These are phyloP conservation scores for Cladorrhinum sp. DNA, from an alignment of 2,329 filamentous ascomycete species.

Conservation along the genomic window DNA sequence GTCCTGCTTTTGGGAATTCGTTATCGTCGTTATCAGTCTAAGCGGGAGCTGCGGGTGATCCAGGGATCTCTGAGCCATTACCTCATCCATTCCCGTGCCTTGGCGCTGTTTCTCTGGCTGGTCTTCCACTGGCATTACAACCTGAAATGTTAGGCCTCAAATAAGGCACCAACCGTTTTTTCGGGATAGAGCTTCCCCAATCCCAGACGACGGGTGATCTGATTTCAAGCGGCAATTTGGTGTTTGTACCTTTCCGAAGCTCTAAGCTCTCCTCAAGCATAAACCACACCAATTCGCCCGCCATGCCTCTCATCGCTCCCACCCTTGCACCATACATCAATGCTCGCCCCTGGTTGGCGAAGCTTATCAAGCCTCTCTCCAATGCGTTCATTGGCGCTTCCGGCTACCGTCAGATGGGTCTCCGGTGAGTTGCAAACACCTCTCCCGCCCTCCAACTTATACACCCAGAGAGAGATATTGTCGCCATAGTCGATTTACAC, in stretches of 20 bases:
- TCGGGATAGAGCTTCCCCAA: slow-evolving; percentile 4
- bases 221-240: slow-evolving; percentile 13
- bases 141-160: slow-evolving; percentile 1
- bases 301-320: slow-evolving; percentile 68
- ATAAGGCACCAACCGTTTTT: slow-evolving; percentile 6
- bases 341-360: slow-evolving; percentile 81
- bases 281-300: slow-evolving; percentile 24
- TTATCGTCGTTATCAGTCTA: not conserved
- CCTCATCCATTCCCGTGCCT: slow-evolving; percentile 4
- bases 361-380: slow-evolving; percentile 75
- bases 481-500: not conserved
- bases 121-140: not conserved
- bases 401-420: slow-evolving; percentile 88
- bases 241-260: slow-evolving; percentile 19
- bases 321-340: slow-evolving; percentile 53
- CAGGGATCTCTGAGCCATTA: not conserved
- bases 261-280: slow-evolving; percentile 22
- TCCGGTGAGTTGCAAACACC: slow-evolving; percentile 60
- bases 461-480: not conserved
- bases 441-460: not conserved
- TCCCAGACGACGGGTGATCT: not conserved
- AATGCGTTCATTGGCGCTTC: slow-evolving; percentile 86
- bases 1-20: not conserved
- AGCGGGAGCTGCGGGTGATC: not conserved
- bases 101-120: not conserved